Percentiles rank a stretch among this genome's conserved stretches.
Conservation (phyloP, 495 filamentous ascomycete species). For the Penicillium malachiteum region DNA sequence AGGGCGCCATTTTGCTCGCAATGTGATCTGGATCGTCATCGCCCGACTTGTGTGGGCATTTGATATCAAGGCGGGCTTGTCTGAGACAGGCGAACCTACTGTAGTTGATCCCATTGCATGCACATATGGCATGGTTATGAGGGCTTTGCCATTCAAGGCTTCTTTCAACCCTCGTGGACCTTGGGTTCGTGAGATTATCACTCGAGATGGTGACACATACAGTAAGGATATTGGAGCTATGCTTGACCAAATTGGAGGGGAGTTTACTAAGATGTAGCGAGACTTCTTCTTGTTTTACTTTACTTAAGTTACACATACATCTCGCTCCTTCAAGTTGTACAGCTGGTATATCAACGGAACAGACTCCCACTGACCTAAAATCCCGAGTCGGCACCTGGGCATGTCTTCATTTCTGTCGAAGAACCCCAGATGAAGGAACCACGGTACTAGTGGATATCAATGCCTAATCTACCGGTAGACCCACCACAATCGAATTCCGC, state of each 20-base stretch:
- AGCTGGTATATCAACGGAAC: too few relatives aligned
- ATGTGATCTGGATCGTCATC: slow-evolving; percentile 25
- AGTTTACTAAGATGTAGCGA: slow-evolving; percentile 19
- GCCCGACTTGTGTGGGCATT: slow-evolving; percentile 32
- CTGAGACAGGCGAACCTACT: slow-evolving; percentile 16
- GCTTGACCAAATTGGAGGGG: slow-evolving; percentile 28
- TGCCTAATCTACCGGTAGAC: too few relatives aligned
- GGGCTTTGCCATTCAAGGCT: slow-evolving; percentile 24
- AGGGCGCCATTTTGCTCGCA: slow-evolving; percentile 27
- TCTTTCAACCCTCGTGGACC: slow-evolving; percentile 19
- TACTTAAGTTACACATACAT: not conserved
- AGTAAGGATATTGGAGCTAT: slow-evolving; percentile 25
- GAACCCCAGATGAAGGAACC: too few relatives aligned
- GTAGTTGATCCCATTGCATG: slow-evolving; percentile 22
- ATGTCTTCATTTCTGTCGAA: too few relatives aligned
- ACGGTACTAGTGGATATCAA: too few relatives aligned
- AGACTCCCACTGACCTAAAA: too few relatives aligned
- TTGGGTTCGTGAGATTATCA: slow-evolving; percentile 19
- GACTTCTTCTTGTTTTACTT: not conserved
- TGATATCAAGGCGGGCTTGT: slow-evolving; percentile 20
- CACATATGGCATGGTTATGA: slow-evolving; percentile 27
- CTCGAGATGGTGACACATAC: slow-evolving; percentile 16
- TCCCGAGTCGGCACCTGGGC: too few relatives aligned
- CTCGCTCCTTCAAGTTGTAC: too few relatives aligned
- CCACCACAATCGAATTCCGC: too few relatives aligned